Percentiles rank a stretch among this genome's conserved stretches.
These are phyloP conservation scores for Fusarium dlaminii DNA, from an alignment of 2,329 filamentous ascomycete species.

Conservation along the genomic window DNA sequence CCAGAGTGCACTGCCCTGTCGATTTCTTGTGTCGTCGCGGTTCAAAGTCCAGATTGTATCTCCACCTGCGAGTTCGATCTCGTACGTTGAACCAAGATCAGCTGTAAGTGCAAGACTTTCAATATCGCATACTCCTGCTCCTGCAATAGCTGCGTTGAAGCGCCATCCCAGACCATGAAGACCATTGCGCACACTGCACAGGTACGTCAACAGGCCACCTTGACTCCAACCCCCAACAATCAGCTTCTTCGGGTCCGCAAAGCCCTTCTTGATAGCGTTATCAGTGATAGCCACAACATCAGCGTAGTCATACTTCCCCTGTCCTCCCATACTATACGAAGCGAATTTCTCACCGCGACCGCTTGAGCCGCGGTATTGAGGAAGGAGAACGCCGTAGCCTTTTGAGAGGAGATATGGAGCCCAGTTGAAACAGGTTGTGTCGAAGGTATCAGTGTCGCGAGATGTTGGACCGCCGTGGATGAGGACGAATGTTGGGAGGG, in stretches of 20 bases:
- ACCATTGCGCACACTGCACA: slow-evolving; percentile 50
- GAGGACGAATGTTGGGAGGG: slow-evolving; percentile 19
- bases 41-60: slow-evolving; percentile 11
- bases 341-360: slow-evolving; percentile 48
- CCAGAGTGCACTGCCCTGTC: slow-evolving; percentile 27
- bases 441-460: slow-evolving; percentile 39
- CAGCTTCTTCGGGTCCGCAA: slow-evolving; percentile 45
- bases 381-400: slow-evolving; percentile 51
- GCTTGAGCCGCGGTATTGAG: slow-evolving; percentile 51
- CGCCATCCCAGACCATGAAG: slow-evolving; percentile 46
- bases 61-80: slow-evolving; percentile 18
- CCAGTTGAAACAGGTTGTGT: slow-evolving; percentile 39
- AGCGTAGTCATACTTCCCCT: slow-evolving; percentile 49
- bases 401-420: slow-evolving; percentile 45
- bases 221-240: slow-evolving; percentile 51
- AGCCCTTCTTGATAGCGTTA: slow-evolving; percentile 45
- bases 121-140: slow-evolving; percentile 49
- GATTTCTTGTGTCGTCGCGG: slow-evolving; percentile 13
- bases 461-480: slow-evolving; percentile 23
- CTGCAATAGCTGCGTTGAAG: slow-evolving; percentile 49
- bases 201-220: slow-evolving; percentile 51
- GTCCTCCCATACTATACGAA: slow-evolving; percentile 40
- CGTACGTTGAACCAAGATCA: slow-evolving; percentile 17
- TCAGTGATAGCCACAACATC: slow-evolving; percentile 50
- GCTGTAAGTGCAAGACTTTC: slow-evolving; percentile 49